Base-by-base conservation (phyloP, 352 stramenopile species). In the Globisporangium canariense region DNA sequence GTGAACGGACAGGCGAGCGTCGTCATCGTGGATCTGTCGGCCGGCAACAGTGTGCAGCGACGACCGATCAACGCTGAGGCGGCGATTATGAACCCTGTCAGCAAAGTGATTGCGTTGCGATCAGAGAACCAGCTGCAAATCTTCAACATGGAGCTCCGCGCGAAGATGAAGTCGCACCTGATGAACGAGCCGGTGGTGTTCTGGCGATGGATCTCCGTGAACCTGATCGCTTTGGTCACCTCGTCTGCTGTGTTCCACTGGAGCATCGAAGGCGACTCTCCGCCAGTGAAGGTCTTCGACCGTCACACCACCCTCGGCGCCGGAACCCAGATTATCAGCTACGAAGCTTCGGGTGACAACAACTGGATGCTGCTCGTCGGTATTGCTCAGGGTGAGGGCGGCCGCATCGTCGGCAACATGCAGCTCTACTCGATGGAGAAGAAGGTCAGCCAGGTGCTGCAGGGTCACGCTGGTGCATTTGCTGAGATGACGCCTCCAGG, bases 51-150 rank as follows among this genome's bases (percentile, higher is more conserved):
- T 64, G 85, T 96, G 64, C 85, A 96, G 78, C 91, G 97, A 49
- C 93, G 96, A 64, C 96, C 97, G 28, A 99, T 99, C 70, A 98
- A 98, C 68, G 97, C 97, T 5, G 98, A 99, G 73, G 97, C 97
- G n/a, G 97, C 98, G 55, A 98, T 99, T 65, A 99, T 99, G 98
- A 99, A 99, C 83, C 98, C 98, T n/a, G 85, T 97, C 47, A 90
- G 83, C 71, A 96, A 96, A 71, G 87, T 96, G 16, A 96, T 96
- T 64, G 87, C 87, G 22, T 58, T 96, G 61, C 82, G 87, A 28
- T 84, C 88, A n/a, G 86, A 94, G 67, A 94, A 94, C 69, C 96
- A 97, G 73, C 89, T 99, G 68, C 98, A 99, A 86, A 98, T 99
- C 69, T 99, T 99, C 84, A 99, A 99, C 81, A 93, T 99, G 66